Conservation (phyloP, 768 basidiomycete genomes). For the Tremella mesenterica region DNA sequence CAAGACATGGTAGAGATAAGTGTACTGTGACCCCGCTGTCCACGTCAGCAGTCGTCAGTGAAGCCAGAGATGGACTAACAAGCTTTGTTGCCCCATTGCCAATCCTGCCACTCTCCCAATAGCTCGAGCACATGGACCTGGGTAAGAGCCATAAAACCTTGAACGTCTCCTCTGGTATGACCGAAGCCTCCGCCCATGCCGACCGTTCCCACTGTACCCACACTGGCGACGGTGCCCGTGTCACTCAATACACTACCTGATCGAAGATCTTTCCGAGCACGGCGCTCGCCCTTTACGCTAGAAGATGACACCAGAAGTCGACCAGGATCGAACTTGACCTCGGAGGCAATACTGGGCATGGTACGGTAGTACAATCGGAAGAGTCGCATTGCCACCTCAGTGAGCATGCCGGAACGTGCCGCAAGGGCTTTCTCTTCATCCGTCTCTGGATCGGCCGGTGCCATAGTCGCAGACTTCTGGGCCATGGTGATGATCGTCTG, state of each 20-base stretch:
- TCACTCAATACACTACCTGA: constrained; percentile 38
- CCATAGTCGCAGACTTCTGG: constrained; percentile 49
- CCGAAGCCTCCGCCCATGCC: constrained; percentile 46
- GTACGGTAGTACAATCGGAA: constrained; percentile 77
- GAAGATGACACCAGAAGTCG: constrained; percentile 55
- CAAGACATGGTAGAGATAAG: constrained; percentile 65
- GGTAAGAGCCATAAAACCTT: constrained; percentile 53
- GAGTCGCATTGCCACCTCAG: constrained; percentile 70
- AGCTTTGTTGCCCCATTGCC: constrained; percentile 65
- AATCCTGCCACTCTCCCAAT: constrained; percentile 68
- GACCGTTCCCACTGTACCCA: constrained; percentile 36
- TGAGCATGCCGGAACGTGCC: constrained; percentile 50
- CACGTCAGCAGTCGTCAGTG: background rate
- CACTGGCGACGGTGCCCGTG: constrained; percentile 32
- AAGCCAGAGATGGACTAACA: constrained; percentile 47
- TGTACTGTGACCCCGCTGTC: constrained; percentile 48
- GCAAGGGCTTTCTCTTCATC: constrained; percentile 43
- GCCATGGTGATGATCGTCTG: constrained; percentile 76
- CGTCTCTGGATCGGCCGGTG: constrained; percentile 44
- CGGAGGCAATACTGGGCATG: constrained; percentile 63
- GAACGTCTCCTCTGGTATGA: constrained; percentile 40
- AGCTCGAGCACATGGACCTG: constrained; percentile 71
- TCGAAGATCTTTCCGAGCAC: constrained; percentile 41
- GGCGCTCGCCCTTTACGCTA: constrained; percentile 43
- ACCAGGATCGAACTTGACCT: constrained; percentile 76